phyloP scores from a whole-genome alignment of 371 early-diverging fungal species.

The Mortierella sp. region DNA sequence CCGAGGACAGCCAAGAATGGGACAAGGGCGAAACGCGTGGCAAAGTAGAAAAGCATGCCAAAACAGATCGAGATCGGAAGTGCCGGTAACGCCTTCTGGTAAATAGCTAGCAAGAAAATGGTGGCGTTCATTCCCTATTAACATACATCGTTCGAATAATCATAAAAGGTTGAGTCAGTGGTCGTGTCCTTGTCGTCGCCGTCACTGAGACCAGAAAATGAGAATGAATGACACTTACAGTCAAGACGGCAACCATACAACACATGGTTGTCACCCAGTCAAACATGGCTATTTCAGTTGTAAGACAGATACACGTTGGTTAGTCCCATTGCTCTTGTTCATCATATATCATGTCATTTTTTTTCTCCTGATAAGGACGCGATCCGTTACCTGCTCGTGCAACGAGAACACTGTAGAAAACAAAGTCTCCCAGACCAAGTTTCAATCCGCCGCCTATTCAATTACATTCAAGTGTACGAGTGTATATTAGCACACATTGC shows the following conservation, averaged over 20 bases:
- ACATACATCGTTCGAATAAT: conserved; percentile 1
- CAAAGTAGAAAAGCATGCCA: conserved; percentile 88
- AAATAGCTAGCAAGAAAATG: conserved; percentile 87
- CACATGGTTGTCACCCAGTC: conserved; percentile 92
- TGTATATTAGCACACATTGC: no score
- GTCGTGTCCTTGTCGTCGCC: neutral
- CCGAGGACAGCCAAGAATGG: conserved; percentile 65
- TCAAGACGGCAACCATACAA: conserved; percentile 84
- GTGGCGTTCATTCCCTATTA: conserved; percentile 82
- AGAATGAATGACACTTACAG: conserved; percentile 50
- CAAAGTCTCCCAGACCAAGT: conserved; percentile 92
- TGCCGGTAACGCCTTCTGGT: conserved; percentile 88
- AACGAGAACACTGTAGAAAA: conserved; percentile 89
- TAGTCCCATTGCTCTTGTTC: neutral
- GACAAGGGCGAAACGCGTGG: conserved; percentile 70
- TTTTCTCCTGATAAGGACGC: neutral
- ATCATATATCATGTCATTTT: neutral
- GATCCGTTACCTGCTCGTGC: conserved; percentile 78
- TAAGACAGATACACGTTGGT: neutral
- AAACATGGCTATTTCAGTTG: conserved; percentile 68
- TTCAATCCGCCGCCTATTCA: conserved; percentile 78
- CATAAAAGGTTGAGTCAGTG: neutral
- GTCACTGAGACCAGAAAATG: neutral
- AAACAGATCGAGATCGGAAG: conserved; percentile 91
- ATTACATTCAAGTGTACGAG: neutral